Evolutionary conservation across 78 protist species (phyloP).

Genomic region (Fonticula alba): DNA sequence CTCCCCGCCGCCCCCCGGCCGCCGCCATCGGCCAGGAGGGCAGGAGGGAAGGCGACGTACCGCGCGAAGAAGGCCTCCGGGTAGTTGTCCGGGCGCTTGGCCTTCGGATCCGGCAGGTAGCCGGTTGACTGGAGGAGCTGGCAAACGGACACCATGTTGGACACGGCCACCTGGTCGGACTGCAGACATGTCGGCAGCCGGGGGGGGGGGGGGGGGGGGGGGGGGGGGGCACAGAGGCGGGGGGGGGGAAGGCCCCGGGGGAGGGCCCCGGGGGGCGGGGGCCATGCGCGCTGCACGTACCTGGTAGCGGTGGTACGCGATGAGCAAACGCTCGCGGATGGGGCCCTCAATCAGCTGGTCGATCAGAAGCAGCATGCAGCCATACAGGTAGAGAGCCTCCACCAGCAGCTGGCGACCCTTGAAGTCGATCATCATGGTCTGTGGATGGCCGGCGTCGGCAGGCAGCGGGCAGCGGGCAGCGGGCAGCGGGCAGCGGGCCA

Average conservation of each 20-base stretch:
- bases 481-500: neutral
- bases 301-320: constrained; percentile 75
- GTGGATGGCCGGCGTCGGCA: neutral
- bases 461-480: neutral
- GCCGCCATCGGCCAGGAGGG: too few species aligned
- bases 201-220: too few species aligned
- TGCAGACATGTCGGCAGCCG: too few species aligned
- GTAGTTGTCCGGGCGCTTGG: constrained; percentile 45
- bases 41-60: neutral
- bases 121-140: constrained; percentile 69
- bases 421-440: constrained; percentile 57
- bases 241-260: too few species aligned
- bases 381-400: constrained; percentile 74
- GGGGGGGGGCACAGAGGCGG: neutral
- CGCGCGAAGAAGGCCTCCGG: constrained; percentile 74
- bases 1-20: too few species aligned
- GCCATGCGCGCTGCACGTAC: neutral
- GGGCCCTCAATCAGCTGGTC: constrained; percentile 73
- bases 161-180: constrained; percentile 6
- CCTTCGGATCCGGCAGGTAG: constrained; percentile 15
- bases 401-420: constrained; percentile 88
- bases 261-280: too few species aligned
- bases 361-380: constrained; percentile 77
- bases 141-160: constrained; percentile 68
- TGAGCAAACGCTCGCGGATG: constrained; percentile 81